Evolutionary conservation across 257 asterid genomes (phyloP).

Genomic region (Thymus quinquecostatus): DNA sequence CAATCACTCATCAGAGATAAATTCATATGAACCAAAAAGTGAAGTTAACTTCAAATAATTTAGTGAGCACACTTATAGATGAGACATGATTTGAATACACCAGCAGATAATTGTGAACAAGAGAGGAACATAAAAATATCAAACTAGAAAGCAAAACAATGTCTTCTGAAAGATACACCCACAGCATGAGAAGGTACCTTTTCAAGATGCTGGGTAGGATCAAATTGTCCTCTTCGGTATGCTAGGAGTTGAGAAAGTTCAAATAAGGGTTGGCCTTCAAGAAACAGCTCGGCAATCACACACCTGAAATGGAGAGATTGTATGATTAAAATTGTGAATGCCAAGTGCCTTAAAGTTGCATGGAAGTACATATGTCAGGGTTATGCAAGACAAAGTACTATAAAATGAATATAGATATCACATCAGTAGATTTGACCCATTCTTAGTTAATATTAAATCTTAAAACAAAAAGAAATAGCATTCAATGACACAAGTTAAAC

Average conservation of each 20-base stretch:
- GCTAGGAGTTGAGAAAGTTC: slow-evolving; percentile 97
- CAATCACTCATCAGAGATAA: slow-evolving; percentile 26
- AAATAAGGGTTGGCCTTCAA: slow-evolving; percentile 96
- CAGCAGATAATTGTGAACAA: slow-evolving; percentile 18
- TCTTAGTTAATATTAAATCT: slow-evolving; percentile 12
- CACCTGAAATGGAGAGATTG: slow-evolving; percentile 64
- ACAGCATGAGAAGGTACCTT: slow-evolving; percentile 56
- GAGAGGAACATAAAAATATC: neutral
- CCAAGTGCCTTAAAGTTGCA: slow-evolving; percentile 15
- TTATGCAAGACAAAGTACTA: slow-evolving; percentile 22
- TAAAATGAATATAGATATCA: slow-evolving; percentile 21
- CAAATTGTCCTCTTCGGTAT: slow-evolving; percentile 97
- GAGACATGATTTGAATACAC: slow-evolving; percentile 19
- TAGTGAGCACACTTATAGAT: slow-evolving; percentile 15
- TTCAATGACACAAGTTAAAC: slow-evolving; percentile 6
- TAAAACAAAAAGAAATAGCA: slow-evolving; percentile 10
- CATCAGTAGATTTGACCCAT: neutral
- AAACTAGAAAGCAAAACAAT: slow-evolving; percentile 6
- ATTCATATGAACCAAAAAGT: slow-evolving; percentile 22
- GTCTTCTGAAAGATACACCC: slow-evolving; percentile 8
- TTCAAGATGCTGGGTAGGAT: slow-evolving; percentile 96
- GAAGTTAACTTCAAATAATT: slow-evolving; percentile 18
- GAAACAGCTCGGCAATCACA: slow-evolving; percentile 99
- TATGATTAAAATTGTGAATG: slow-evolving; percentile 26
- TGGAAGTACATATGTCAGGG: slow-evolving; percentile 18